phyloP scores from a whole-genome alignment of 371 early-diverging fungal genomes.

The Coemansia sp. region DNA sequence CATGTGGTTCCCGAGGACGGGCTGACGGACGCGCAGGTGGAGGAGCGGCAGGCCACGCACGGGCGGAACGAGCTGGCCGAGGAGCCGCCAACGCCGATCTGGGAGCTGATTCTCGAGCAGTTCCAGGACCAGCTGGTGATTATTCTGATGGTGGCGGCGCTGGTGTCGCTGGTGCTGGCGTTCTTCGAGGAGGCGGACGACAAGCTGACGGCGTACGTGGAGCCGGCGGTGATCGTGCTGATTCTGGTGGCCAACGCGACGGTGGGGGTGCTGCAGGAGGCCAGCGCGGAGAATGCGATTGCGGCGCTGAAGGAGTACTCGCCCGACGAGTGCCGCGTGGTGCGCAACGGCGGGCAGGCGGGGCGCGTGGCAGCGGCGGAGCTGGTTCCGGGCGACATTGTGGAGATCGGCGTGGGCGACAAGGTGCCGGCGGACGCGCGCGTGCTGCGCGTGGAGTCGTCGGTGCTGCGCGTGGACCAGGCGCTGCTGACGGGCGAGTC shows the following conservation, averaged over 20 bases:
- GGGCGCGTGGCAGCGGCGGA: conserved; percentile 72
- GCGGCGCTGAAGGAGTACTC: conserved; percentile 94
- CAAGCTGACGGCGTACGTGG: conserved; percentile 85
- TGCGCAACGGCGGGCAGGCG: conserved; percentile 68
- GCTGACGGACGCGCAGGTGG: conserved; percentile 56
- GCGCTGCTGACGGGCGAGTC: conserved; percentile 97
- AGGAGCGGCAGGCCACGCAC: conserved; percentile 56
- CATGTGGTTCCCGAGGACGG: conserved; percentile 54
- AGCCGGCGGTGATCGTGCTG: conserved; percentile 93
- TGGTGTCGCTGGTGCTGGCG: conserved; percentile 90
- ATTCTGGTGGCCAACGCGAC: conserved; percentile 97
- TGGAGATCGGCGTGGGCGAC: conserved; percentile 88
- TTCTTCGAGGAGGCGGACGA: conserved; percentile 75
- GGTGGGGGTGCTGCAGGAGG: conserved; percentile 96
- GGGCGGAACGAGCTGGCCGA: conserved; percentile 80
- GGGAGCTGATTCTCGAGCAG: conserved; percentile 91
- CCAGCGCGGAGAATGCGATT: conserved; percentile 95
- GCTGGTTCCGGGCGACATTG: conserved; percentile 96
- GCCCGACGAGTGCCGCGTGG: conserved; percentile 91
- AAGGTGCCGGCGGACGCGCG: conserved; percentile 96
- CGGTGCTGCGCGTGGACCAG: conserved; percentile 90
- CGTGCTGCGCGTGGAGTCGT: conserved; percentile 71
- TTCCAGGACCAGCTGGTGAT: conserved; percentile 97
- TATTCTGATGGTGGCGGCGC: conserved; percentile 89
- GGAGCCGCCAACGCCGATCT: conserved; percentile 87